These are phyloP conservation scores for Talaromyces sp. DNA, from an alignment of 2,329 filamentous ascomycete species.

Conservation along the genomic window DNA sequence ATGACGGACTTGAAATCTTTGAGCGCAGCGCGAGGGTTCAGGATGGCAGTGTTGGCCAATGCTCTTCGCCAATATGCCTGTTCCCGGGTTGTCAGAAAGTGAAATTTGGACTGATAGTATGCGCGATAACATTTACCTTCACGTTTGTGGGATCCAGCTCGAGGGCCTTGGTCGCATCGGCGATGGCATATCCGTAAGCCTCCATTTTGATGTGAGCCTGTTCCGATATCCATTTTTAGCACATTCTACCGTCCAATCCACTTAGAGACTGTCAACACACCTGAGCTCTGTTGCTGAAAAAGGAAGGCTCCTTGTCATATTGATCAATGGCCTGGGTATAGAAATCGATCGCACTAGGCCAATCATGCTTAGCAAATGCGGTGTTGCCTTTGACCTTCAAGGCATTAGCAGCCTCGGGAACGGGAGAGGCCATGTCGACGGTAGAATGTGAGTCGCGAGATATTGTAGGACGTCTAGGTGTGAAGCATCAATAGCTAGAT, in stretches of 20 bases:
- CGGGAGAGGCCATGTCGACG: constrained; percentile 39
- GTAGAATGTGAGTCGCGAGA: constrained; percentile 7
- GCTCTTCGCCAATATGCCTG: constrained; percentile 94
- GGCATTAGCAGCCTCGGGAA: constrained; percentile 66
- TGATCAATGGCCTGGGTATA: constrained; percentile 86
- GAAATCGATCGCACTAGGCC: constrained; percentile 72
- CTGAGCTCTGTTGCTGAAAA: constrained; percentile 92
- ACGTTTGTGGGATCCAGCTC: constrained; percentile 82
- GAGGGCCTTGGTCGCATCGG: constrained; percentile 85
- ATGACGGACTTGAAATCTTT: constrained; percentile 90
- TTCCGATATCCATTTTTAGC: constrained; percentile 17
- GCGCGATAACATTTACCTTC: constrained; percentile 58
- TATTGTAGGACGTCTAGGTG: background rate
- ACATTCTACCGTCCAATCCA: background rate
- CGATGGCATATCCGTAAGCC: constrained; percentile 86
- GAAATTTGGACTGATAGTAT: background rate
- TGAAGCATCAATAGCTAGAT: background rate
- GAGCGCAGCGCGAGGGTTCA: constrained; percentile 81
- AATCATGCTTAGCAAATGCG: constrained; percentile 84
- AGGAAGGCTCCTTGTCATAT: constrained; percentile 79
- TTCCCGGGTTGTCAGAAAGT: background rate
- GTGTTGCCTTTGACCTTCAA: constrained; percentile 94
- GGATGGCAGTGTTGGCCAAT: constrained; percentile 83
- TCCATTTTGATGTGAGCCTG: constrained; percentile 94
- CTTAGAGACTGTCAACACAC: constrained; percentile 51